phyloP scores from a whole-genome alignment of 345 rosid genomes.

The Rhodomyrtus tomentosa region DNA sequence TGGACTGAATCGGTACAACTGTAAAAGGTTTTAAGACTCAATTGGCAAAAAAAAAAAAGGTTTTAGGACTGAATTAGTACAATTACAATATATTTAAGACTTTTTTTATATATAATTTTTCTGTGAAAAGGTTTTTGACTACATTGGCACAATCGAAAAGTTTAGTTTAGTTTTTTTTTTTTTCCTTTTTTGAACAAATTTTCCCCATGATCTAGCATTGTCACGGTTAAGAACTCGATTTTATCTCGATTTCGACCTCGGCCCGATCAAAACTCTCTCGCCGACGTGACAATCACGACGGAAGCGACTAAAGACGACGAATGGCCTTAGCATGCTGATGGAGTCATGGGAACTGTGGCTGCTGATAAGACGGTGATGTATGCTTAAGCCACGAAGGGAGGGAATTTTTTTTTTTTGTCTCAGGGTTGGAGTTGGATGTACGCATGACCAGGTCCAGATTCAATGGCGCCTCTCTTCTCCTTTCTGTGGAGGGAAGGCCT shows the following conservation, averaged over 20 bases:
- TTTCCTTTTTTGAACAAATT: no score
- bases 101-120: no score
- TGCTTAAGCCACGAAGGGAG: neutral
- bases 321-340: neutral
- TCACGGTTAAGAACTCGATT: neutral
- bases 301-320: neutral
- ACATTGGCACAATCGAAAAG: no score
- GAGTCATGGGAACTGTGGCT: neutral
- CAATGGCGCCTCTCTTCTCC: neutral
- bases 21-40: no score
- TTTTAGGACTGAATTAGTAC: no score
- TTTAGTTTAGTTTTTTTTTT: no score
- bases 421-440: neutral
- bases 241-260: neutral
- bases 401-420: no score
- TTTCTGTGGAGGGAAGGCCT: neutral
- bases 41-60: no score
- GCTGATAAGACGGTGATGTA: neutral
- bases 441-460: neutral
- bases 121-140: no score
- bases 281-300: neutral
- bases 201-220: neutral
- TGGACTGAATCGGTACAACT: no score
- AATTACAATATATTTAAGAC: no score
- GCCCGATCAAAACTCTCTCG: no score